Evolutionary conservation across 2,329 filamentous ascomycete species (phyloP).

Genomic region (Mollisia scopiformis): DNA sequence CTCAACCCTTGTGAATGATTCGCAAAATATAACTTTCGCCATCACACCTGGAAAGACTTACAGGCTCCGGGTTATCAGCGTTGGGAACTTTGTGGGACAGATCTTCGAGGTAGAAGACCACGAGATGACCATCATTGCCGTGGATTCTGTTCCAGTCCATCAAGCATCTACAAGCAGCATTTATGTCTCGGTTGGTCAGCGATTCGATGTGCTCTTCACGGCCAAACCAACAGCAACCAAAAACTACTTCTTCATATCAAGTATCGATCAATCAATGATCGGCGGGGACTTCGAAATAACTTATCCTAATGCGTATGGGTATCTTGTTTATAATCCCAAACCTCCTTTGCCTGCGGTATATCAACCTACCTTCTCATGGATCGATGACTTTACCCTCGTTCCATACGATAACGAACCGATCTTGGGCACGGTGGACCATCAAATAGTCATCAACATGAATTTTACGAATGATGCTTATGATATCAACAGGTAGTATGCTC

Average conservation of each 20-base stretch:
- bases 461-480: neutral
- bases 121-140: slow-evolving; percentile 46
- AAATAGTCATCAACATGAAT: slow-evolving; percentile 2
- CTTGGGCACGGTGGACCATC: neutral
- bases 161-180: neutral
- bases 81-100: slow-evolving; percentile 8
- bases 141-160: slow-evolving; percentile 41
- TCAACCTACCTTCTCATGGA: neutral
- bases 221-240: neutral
- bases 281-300: neutral
- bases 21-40: slow-evolving; percentile 17
- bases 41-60: slow-evolving; percentile 16
- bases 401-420: neutral
- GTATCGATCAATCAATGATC: too few species aligned
- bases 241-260: neutral
- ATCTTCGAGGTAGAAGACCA: slow-evolving; percentile 12
- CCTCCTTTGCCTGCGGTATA: neutral
- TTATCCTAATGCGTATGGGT: neutral
- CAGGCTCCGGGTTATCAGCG: slow-evolving; percentile 12
- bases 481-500: neutral
- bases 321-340: neutral
- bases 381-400: too few species aligned
- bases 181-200: neutral
- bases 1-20: slow-evolving; percentile 11
- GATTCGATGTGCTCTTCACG: neutral